These are phyloP conservation scores for Typha latifolia DNA, from an alignment of 176 grass and related monocot genomes.

Conservation along the genomic window DNA sequence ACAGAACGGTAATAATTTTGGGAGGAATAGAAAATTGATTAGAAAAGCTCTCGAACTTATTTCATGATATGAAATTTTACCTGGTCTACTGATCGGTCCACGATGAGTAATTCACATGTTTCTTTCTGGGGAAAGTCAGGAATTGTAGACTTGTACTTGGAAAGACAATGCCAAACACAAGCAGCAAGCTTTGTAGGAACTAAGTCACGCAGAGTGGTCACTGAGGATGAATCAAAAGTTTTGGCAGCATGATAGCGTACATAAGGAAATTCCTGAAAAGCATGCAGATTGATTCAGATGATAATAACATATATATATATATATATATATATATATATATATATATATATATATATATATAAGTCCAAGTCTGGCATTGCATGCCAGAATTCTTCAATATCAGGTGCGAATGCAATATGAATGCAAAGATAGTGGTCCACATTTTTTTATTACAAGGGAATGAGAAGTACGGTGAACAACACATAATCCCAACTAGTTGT, in stretches of 20 bases:
- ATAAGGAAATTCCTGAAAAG: conserved; percentile 67
- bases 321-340: no score
- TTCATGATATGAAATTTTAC: neutral
- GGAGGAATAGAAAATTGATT: no score
- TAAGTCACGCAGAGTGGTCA: conserved; percentile 33
- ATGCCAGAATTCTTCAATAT: no score
- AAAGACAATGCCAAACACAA: conserved; percentile 74
- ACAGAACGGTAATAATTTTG: no score
- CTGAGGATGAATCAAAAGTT: conserved; percentile 30
- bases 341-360: neutral
- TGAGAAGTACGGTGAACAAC: no score
- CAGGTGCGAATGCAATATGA: no score
- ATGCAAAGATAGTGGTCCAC: no score
- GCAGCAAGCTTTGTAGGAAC: conserved; percentile 74
- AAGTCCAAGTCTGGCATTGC: no score
- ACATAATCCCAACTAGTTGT: no score
- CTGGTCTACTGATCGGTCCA: conserved; percentile 90
- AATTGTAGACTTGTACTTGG: conserved; percentile 77
- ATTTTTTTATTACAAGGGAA: no score
- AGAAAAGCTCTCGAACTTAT: no score
- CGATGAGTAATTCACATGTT: conserved; percentile 85
- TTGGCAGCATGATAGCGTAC: conserved; percentile 83
- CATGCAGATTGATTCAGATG: conserved; percentile 11
- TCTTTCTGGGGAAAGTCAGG: conserved; percentile 93
- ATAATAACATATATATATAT: neutral